Evolutionary conservation across 306 rosid species (phyloP), one percentile per base, ranked within the genome.

Genomic region (Spatholobus suberectus): DNA sequence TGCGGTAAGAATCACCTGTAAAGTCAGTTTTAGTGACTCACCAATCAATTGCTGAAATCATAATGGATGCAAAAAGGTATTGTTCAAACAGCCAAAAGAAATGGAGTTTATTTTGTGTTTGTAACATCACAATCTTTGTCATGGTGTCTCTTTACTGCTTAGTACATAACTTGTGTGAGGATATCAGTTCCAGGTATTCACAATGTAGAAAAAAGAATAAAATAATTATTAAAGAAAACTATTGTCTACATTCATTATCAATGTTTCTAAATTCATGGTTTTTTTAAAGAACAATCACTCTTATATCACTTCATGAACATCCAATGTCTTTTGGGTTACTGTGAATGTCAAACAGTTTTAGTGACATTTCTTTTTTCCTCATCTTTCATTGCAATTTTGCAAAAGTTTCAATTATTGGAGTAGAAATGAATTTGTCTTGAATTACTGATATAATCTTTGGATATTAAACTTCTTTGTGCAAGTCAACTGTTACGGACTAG

Each of bases 1-100:
- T 63, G 23, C 74, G 85, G 76, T 74, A 77, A 58, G 83, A 57
- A 55, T 84, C 87, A 92, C 92, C 98, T 92, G 94, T 49, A 85
- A 78, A 82, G 81, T 37, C 78, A 84, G 79, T 70, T 85, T 78
- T 74, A 44, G 80, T 70, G 44, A 70, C 68, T 85, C 58, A 35
- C 73, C 68, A 74, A 57, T 82, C 43, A 49, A 76, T 69, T 34
- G 78, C 78, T 73, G 62, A 84, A 62, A 61, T 70, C 58, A 37
- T 43, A 58, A 63, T 26, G 21, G 59, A 51, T 65, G 41, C 55
- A 44, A 21, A 47, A 72, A 79, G 27, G 41, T 27, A 66, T 62
- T 40, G 37, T 78, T 73, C 35, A 34, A 38, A 75, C 68, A 65
- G 55, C 18, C 40, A 12, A 61, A 34, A 44, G 65, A 73, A 54